phyloP scores from a whole-genome alignment of 164 flowering plant genomes.

The Macadamia integrifolia region DNA sequence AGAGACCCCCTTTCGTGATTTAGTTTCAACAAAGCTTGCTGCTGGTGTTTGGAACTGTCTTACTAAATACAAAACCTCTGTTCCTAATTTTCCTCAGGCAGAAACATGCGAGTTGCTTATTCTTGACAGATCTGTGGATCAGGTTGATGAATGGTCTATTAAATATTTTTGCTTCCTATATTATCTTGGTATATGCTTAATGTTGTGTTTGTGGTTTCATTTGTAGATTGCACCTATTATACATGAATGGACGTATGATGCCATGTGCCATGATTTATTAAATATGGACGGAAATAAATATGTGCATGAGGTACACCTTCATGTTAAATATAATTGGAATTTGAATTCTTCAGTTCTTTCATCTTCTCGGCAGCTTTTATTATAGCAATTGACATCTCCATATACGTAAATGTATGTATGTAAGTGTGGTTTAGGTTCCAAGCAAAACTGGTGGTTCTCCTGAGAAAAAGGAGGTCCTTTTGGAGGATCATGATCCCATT shows the following conservation, averaged over 20 bases:
- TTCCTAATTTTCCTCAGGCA: conserved; percentile 71
- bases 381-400: neutral
- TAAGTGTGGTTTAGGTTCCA: conserved; percentile 45
- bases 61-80: conserved; percentile 56
- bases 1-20: conserved; percentile 66
- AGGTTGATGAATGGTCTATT: conserved; percentile 41
- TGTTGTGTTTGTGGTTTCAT: conserved; percentile 11
- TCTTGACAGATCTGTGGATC: conserved; percentile 91
- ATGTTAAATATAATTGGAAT: neutral
- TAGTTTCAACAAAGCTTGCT: conserved; percentile 89
- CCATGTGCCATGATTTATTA: conserved; percentile 94
- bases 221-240: conserved; percentile 92
- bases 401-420: neutral
- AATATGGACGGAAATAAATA: conserved; percentile 94
- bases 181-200: conserved; percentile 4
- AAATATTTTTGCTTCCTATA: conserved; percentile 1
- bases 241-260: conserved; percentile 99
- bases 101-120: conserved; percentile 97
- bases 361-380: neutral
- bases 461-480: conserved; percentile 82
- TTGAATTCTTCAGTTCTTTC: conserved; percentile 5
- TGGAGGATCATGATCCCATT: conserved; percentile 96
- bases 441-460: conserved; percentile 71
- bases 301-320: conserved; percentile 67
- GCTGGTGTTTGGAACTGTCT: conserved; percentile 80